Conservation (phyloP, 2,329 filamentous ascomycete species). For the Calonectria pteridis region DNA sequence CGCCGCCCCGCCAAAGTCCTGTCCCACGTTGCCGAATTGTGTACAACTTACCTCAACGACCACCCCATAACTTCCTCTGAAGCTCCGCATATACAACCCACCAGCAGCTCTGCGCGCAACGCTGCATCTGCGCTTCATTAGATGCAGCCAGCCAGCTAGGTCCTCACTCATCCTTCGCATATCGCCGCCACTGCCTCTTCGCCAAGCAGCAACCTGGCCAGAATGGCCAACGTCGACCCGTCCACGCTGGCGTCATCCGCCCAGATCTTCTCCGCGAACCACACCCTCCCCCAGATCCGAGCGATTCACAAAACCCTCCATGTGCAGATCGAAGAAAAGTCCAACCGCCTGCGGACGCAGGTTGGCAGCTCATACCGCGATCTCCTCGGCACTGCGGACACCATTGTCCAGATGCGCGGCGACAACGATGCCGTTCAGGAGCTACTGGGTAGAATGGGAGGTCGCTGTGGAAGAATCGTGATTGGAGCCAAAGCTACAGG, state of each 20-base stretch:
- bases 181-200: constrained; percentile 1
- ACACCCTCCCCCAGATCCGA: constrained; percentile 74
- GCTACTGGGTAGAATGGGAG: constrained; percentile 78
- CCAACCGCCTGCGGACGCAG: constrained; percentile 71
- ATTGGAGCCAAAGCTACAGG: constrained; percentile 75
- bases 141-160: constrained; percentile 29
- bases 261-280: constrained; percentile 66
- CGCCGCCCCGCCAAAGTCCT: constrained; percentile 37
- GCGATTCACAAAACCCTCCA: constrained; percentile 72
- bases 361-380: constrained; percentile 83
- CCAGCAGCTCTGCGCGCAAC: constrained; percentile 12
- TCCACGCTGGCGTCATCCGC: constrained; percentile 62
- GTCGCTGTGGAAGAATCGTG: constrained; percentile 79
- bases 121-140: constrained; percentile 12
- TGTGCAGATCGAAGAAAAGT: constrained; percentile 71
- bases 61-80: constrained; percentile 11
- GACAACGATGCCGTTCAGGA: constrained; percentile 82
- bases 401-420: constrained; percentile 89
- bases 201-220: constrained; percentile 29
- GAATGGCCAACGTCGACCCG: constrained; percentile 61
- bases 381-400: constrained; percentile 90
- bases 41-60: constrained; percentile 27
- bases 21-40: constrained; percentile 43
- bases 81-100: neutral
- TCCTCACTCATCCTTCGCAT: neutral